Evolutionary conservation across 2,329 filamentous ascomycete genomes (phyloP), one percentile per base, ranked within the genome.

Genomic region (Trichoderma afroharzianum): DNA sequence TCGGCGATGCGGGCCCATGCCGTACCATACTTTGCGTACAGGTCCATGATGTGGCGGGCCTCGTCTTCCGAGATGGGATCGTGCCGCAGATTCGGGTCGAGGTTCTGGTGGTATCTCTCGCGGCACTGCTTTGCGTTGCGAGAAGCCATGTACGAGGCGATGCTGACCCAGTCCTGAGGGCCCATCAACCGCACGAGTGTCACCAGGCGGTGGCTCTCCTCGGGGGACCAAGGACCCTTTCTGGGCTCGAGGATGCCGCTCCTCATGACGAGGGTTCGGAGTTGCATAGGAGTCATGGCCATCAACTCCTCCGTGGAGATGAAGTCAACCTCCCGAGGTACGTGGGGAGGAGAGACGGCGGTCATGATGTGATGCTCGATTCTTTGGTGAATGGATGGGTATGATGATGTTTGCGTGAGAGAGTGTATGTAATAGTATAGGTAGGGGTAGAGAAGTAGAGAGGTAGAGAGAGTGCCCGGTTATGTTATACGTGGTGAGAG

Each of bases 41-140:
- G 87, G 71, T 87, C 85, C 82, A 95, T 91, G 77, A 98, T 97
- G 77, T 90, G 78, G 50, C 86, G 81, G 2, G 92, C 91, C 81
- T 95, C 93, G 43, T 92, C 88, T 0, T 87, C 82, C 4, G 89
- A 89, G 78, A 95, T 94, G 70, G 92, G 92, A 21, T 90, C 87
- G 77, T 93, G 92, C 79, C 92, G 92, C 47, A 95, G 83, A 1
- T 85, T 84, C 1, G 92, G 91, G 81, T 94, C 97, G 59, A 98
- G 86, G 80, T 98, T 97, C 79, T 98, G 95, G 79, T 97, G 94
- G 79, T 93, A 98, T 62, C 95, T 88, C 83, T 98, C 95, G 72
- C 95, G 90, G 81, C 95, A 98, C 84, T 98, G 95, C 85, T 98
- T 98, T 68, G 95, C 92, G 28, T 93, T 93, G 74, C 95, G 89